Base-by-base conservation (phyloP, 2,329 filamentous ascomycete genomes). In the Mariannaea elegans region DNA sequence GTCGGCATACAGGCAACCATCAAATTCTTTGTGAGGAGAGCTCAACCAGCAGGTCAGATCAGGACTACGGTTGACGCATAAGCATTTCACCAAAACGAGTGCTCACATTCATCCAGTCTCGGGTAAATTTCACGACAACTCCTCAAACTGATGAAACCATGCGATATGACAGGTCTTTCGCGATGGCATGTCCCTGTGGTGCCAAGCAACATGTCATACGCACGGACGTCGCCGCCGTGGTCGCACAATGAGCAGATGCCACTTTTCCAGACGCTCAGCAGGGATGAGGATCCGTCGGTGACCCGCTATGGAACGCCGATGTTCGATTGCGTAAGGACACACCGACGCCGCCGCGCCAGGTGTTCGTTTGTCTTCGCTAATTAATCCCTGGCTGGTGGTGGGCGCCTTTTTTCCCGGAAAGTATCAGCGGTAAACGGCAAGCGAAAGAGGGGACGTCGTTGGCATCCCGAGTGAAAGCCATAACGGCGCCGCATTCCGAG, bases 221-320 rank as follows among this genome's bases (percentile, higher is more conserved):
- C 67, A 66, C 67, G 67, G 67, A 66, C 65, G 59, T 63, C 65
- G 67, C 67, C 67, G 67, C 58, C 64, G 56, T 63, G 63, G 58
- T 60, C 46, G 59, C 47, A 51, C 59, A 62, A 57, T 48, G 44
- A 50, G 48, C 38, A 49, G 39, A 41, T 27, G 32, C 10, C 18
- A 41, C 36, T 21, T 31, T 27, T 27, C 44, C 14, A 29, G 39
- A 32, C 29, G n/a, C 19, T 44, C 16, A 23, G 31, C 51, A 53
- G 50, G 50, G 54, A 50, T 39, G 39, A 27, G 36, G 36, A 54
- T 49, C 56, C 42, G 42, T 34, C 21, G 23, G 27, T 41, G 54
- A 44, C 46, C 46, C 38, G 31, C 38, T 18, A 16, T 2, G 36
- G 39, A 34, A 29, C 27, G n/a, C 42, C 23, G 24, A 39, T 29